Conservation (phyloP, 2,329 filamentous ascomycete genomes). For the Mollisia scopiformis region DNA sequence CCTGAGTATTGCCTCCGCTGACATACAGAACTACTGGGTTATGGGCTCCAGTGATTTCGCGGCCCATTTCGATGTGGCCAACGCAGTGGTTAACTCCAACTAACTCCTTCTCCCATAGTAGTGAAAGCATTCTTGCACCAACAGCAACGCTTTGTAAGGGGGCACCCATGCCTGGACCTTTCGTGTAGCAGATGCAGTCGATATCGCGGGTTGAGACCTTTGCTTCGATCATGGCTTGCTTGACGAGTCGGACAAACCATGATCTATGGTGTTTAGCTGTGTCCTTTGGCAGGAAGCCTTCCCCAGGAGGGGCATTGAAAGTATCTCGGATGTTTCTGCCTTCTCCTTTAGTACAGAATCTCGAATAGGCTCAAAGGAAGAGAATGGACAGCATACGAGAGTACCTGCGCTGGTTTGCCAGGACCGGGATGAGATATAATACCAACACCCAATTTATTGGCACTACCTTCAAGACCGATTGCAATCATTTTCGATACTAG, state of each 20-base stretch:
- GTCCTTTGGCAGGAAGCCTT: conserved; percentile 95
- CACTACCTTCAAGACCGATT: conserved; percentile 85
- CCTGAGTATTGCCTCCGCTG: conserved; percentile 93
- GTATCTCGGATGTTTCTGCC: conserved; percentile 83
- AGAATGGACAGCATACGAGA: conserved; percentile 51
- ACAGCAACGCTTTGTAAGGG: conserved; percentile 86
- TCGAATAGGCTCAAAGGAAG: background rate
- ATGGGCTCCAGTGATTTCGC: conserved; percentile 83
- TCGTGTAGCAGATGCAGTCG: conserved; percentile 93
- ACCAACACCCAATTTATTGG: conserved; percentile 96
- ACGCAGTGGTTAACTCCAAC: conserved; percentile 98
- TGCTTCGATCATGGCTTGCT: conserved; percentile 75
- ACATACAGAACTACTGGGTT: conserved; percentile 98
- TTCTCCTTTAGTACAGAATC: background rate
- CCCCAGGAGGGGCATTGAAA: conserved; percentile 87
- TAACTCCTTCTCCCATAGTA: conserved; percentile 87
- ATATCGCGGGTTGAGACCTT: conserved; percentile 65
- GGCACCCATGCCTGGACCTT: conserved; percentile 95
- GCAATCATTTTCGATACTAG: conserved; percentile 55
- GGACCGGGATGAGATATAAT: conserved; percentile 76
- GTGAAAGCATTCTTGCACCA: conserved; percentile 76
- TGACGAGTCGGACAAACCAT: conserved; percentile 83
- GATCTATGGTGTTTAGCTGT: conserved; percentile 89
- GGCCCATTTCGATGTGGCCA: conserved; percentile 98
- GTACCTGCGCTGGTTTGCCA: conserved; percentile 61